Conservation (phyloP, 1,284 basidiomycete genomes). For the Chiua sp. region DNA sequence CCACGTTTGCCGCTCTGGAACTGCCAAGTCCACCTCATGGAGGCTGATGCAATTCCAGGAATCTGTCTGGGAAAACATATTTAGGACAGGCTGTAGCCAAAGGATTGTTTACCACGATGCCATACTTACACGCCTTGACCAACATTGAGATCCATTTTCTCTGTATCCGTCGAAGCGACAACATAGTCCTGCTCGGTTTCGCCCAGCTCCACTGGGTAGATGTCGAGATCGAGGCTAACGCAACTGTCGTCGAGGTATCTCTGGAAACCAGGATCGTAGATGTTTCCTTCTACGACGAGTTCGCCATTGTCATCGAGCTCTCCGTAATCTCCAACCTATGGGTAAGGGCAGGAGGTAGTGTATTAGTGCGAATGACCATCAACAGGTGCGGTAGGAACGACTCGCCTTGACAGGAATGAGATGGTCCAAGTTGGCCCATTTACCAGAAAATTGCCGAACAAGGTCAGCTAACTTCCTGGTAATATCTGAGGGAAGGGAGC, state of each 20-base stretch:
- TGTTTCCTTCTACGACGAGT: conserved; percentile 19
- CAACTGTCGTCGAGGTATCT: not conserved
- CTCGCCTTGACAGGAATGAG: conserved; percentile 13
- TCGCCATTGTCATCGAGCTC: conserved; percentile 10
- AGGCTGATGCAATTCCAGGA: conserved; percentile 8
- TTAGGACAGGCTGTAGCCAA: no score
- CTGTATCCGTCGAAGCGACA: conserved; percentile 12
- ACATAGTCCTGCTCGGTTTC: conserved; percentile 4
- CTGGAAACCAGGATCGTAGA: conserved; percentile 15
- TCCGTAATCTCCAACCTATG: conserved; percentile 18
- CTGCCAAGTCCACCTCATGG: conserved; percentile 20
- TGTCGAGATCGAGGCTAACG: not conserved
- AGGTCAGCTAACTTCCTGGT: conserved; percentile 19
- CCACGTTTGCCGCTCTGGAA: conserved; percentile 17
- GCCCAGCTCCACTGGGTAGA: not conserved
- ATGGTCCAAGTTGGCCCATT: conserved; percentile 20
- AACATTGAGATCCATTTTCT: not conserved
- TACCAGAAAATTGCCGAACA: conserved; percentile 15
- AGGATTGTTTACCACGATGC: not conserved
- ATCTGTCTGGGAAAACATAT: not conserved
- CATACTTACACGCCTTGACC: conserved; percentile 1
- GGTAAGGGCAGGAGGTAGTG: no score
- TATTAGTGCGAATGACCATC: not conserved
- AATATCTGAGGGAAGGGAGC: no score
- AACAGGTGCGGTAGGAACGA: not conserved